Base-by-base conservation (phyloP, 768 basidiomycete species). In the Russula abietina region DNA sequence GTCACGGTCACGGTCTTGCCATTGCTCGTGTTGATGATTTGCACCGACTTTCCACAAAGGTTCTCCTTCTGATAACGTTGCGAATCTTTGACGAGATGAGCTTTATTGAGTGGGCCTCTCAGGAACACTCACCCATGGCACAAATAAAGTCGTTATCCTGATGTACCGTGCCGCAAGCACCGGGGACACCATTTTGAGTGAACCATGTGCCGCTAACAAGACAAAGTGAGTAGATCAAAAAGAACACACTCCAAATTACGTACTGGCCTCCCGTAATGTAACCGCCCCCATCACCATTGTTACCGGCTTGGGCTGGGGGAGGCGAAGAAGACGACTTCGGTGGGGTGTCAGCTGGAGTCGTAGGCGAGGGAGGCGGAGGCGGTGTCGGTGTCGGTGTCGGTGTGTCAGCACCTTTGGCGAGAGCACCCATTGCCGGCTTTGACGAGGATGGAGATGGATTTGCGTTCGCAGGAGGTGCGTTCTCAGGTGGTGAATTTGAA, bases 101-200 rank as follows among this genome's bases (percentile, higher is more conserved):
- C 12, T 55, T 8, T 2, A 54, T 6, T 7, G 17, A 22, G 33
- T 28, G 22, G 17, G 32, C 19, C 6, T 14, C 17, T 24, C 16
- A 46, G 48, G 22, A 36, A 45, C 6, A 10, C 81, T 68, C 67
- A 83, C 87, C 81, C 28, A 91, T 80, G 41, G 88, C 89, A 68
- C 79, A 83, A 68, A 91, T 80, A 41, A 77, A 55, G 67, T 77
- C 85, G 30, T 16, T 68, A 74, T 96, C 94, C 2, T 70, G 61
- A 79, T 83, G 72, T 38, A 75, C 69, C 33, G 57, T 66, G 50
- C 94, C 95, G 73, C 95, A 97, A 7, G 91, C 89, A 58, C 94
- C 94, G 9, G 89, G 77, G 43, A 78, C 78, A 52, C 87, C 88
- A 52, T 82, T 75, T 78, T 77, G 75, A 61, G 71, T 71, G 75